A percentile compares a stretch with the other conserved stretches of the same genome.
These are phyloP conservation scores for Trametes meyenii DNA, from an alignment of 768 basidiomycete species.

Conservation along the genomic window DNA sequence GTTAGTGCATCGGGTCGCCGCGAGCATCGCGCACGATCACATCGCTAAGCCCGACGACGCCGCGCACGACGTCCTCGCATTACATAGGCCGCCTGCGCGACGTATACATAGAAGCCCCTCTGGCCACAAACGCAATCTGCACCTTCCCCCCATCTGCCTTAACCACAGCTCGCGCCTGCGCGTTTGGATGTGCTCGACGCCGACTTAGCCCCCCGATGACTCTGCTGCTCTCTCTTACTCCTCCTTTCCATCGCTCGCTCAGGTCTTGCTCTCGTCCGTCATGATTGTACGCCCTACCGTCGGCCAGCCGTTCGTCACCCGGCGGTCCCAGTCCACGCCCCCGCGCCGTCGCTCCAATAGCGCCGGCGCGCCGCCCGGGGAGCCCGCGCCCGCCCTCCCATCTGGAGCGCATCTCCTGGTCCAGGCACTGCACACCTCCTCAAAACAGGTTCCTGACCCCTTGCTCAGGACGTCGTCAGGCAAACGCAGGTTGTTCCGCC, in stretches of 20 bases:
- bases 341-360: slow-evolving; percentile 21
- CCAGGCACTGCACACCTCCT: slow-evolving; percentile 8
- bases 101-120: not conserved
- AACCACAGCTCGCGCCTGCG: not conserved
- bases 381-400: slow-evolving; percentile 5
- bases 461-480: slow-evolving; percentile 14
- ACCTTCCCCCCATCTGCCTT: not conserved
- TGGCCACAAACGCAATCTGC: not conserved
- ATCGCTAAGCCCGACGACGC: not conserved
- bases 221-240: slow-evolving; percentile 1
- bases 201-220: slow-evolving; percentile 16
- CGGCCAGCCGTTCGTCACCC: not conserved
- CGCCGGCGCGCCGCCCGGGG: slow-evolving; percentile 3
- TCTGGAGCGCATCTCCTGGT: slow-evolving; percentile 1
- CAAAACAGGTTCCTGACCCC: not conserved
- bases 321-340: slow-evolving; percentile 18
- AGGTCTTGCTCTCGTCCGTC: slow-evolving; percentile 6
- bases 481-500: slow-evolving; percentile 25
- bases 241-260: not conserved
- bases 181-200: slow-evolving; percentile 6
- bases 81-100: not conserved
- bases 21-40: slow-evolving; percentile 8
- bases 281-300: slow-evolving; percentile 20
- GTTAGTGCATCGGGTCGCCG: slow-evolving; percentile 10
- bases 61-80: not conserved